Percentiles rank a stretch among this genome's conserved stretches.
phyloP scores from a whole-genome alignment of 176 grass and related monocot genomes.

The Musa schizocarpa region DNA sequence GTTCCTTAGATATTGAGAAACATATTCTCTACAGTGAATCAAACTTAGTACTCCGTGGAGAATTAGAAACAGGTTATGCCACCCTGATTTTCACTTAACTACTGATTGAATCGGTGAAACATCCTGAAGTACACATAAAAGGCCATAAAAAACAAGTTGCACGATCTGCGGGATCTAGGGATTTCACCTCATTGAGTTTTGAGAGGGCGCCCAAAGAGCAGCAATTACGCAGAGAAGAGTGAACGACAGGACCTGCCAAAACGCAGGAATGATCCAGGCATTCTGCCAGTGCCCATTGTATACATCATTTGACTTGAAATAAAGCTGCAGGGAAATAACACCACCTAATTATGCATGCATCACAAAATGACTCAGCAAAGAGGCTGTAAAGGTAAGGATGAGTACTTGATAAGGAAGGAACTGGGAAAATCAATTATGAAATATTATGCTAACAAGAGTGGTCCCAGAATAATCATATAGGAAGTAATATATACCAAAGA shows the following conservation, averaged over 20 bases:
- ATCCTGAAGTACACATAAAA: constrained; percentile 2
- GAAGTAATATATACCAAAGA: background rate
- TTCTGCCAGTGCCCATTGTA: constrained; percentile 93
- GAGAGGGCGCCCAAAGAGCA: constrained; percentile 83
- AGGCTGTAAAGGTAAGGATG: background rate
- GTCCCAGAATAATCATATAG: background rate
- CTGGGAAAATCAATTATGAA: background rate
- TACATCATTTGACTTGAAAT: constrained; percentile 91
- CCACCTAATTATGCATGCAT: constrained; percentile 1
- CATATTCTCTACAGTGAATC: background rate
- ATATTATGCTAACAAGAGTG: background rate
- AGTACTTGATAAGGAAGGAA: background rate
- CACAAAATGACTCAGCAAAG: constrained; percentile 10
- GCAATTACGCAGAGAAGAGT: constrained; percentile 90
- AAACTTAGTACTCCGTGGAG: background rate
- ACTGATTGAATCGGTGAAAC: background rate
- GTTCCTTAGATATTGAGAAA: background rate
- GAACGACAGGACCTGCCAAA: constrained; percentile 94
- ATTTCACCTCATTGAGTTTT: constrained; percentile 78
- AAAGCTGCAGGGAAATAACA: constrained; percentile 55
- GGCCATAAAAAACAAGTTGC: constrained; percentile 14
- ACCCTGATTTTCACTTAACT: background rate
- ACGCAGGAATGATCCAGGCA: constrained; percentile 98
- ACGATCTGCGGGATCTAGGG: constrained; percentile 17
- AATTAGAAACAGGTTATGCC: background rate